These are phyloP conservation scores for Pyrus communis DNA, from an alignment of 306 rosid species.

Conservation along the genomic window DNA sequence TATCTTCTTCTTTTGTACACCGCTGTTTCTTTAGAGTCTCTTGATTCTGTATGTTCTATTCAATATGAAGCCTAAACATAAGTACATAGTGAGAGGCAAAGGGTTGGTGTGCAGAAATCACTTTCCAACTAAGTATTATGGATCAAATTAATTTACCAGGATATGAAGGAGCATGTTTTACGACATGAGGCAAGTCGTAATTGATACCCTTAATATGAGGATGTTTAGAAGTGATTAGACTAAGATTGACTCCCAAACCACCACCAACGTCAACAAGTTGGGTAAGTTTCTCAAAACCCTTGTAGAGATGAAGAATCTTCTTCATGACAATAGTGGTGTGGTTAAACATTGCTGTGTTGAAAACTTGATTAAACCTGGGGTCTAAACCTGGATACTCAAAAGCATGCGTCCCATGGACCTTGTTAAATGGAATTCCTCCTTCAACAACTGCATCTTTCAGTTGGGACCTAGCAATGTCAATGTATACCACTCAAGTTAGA, in stretches of 20 bases:
- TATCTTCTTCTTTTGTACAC: too few relatives aligned
- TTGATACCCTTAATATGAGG: slow-evolving; percentile 40
- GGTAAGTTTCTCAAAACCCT: slow-evolving; percentile 32
- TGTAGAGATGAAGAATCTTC: slow-evolving; percentile 30
- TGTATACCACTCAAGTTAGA: not conserved
- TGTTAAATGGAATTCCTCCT: slow-evolving; percentile 44
- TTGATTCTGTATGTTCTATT: too few relatives aligned
- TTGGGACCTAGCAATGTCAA: slow-evolving; percentile 23
- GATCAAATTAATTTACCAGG: slow-evolving; percentile 25
- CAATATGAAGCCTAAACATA: too few relatives aligned
- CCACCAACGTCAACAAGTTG: slow-evolving; percentile 61
- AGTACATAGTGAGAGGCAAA: too few relatives aligned
- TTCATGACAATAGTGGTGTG: slow-evolving; percentile 27
- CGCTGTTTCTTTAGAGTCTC: too few relatives aligned
- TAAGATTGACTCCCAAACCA: slow-evolving; percentile 40
- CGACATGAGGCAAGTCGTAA: slow-evolving; percentile 40
- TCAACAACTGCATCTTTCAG: slow-evolving; percentile 19
- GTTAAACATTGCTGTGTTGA: slow-evolving; percentile 45
- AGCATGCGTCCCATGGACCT: slow-evolving; percentile 31
- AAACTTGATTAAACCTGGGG: slow-evolving; percentile 29
- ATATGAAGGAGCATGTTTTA: slow-evolving; percentile 36
- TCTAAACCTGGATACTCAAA: slow-evolving; percentile 35
- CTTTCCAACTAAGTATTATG: not conserved
- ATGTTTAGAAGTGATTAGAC: slow-evolving; percentile 41
- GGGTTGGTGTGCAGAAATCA: too few relatives aligned